Conservation (phyloP, 495 filamentous ascomycete species). For the Pyronema omphalodes region DNA sequence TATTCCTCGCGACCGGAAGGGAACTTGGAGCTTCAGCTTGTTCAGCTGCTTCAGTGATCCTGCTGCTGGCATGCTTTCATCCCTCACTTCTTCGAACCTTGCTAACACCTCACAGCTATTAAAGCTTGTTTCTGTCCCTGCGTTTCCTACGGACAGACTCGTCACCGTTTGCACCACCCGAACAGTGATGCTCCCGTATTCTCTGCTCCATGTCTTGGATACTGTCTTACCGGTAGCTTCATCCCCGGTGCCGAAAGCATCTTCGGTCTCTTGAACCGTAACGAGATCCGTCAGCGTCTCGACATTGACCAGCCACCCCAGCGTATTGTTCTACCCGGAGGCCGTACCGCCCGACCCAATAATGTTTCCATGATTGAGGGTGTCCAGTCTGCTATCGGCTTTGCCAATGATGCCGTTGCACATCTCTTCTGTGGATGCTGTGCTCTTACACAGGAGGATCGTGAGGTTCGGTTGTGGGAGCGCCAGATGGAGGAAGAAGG, state of each 20-base stretch:
- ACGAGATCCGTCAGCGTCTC: conserved; percentile 20
- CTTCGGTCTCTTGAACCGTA: conserved; percentile 20
- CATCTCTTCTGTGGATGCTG: conserved; percentile 22
- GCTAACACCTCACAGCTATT: conserved; percentile 5
- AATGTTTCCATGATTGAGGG: conserved; percentile 13
- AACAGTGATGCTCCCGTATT: conserved; percentile 18
- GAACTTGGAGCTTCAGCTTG: conserved; percentile 16
- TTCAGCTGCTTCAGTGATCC: conserved; percentile 20
- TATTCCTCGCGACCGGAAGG: conserved; percentile 16
- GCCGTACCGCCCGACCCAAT: conserved; percentile 3
- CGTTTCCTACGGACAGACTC: conserved; percentile 23
- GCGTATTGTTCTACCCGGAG: conserved; percentile 5
- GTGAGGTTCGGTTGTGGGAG: conserved; percentile 22
- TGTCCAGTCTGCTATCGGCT: conserved; percentile 16
- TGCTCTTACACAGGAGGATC: conserved; percentile 19
- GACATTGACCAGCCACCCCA: conserved; percentile 12
- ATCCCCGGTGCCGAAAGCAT: conserved; percentile 20
- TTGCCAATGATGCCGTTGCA: conserved; percentile 17
- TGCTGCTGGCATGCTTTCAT: conserved; percentile 9
- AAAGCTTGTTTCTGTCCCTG: conserved; percentile 22
- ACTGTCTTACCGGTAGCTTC: conserved; percentile 11
- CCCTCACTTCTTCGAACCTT: neutral
- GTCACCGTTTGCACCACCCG: conserved; percentile 20
- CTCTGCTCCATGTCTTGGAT: conserved; percentile 19
- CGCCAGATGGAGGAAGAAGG: conserved; percentile 15